These are phyloP conservation scores for Gliomastix tumulicola DNA, from an alignment of 2,329 filamentous ascomycete species.

Conservation along the genomic window DNA sequence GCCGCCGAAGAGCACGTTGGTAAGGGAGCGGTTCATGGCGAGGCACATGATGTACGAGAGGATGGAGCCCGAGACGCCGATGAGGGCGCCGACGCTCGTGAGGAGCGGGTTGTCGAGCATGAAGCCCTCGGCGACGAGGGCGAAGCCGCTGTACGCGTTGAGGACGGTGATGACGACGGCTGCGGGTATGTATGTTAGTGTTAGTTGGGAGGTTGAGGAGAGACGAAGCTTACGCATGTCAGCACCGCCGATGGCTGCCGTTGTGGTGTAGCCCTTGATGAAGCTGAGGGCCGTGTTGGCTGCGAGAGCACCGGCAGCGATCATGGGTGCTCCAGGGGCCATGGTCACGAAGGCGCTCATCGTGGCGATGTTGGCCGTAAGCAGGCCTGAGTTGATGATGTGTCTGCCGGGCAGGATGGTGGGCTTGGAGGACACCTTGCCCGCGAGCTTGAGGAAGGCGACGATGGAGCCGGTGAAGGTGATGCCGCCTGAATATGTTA, in stretches of 20 bases:
- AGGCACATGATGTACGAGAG: slow-evolving; percentile 83
- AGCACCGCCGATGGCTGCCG: slow-evolving; percentile 82
- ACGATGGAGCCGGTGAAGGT: slow-evolving; percentile 90
- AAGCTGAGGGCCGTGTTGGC: slow-evolving; percentile 76
- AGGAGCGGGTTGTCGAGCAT: slow-evolving; percentile 86
- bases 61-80: slow-evolving; percentile 83
- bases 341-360: slow-evolving; percentile 80
- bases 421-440: slow-evolving; percentile 73
- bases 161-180: slow-evolving; percentile 82
- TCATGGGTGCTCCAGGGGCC: slow-evolving; percentile 70
- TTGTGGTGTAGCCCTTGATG: slow-evolving; percentile 81
- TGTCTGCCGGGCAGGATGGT: slow-evolving; percentile 68
- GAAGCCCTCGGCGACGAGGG: slow-evolving; percentile 81
- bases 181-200: slow-evolving; percentile 11
- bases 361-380: slow-evolving; percentile 71
- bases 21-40: slow-evolving; percentile 86
- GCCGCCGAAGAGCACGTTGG: slow-evolving; percentile 83
- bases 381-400: slow-evolving; percentile 64
- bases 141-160: slow-evolving; percentile 87
- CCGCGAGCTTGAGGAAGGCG: slow-evolving; percentile 80
- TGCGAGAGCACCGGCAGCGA: slow-evolving; percentile 71
- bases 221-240: slow-evolving; percentile 66
- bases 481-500: slow-evolving; percentile 50
- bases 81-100: slow-evolving; percentile 78
- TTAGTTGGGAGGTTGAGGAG: not conserved